Conservation (phyloP, 139 green algal genomes). For the Pleodorina starrii region DNA sequence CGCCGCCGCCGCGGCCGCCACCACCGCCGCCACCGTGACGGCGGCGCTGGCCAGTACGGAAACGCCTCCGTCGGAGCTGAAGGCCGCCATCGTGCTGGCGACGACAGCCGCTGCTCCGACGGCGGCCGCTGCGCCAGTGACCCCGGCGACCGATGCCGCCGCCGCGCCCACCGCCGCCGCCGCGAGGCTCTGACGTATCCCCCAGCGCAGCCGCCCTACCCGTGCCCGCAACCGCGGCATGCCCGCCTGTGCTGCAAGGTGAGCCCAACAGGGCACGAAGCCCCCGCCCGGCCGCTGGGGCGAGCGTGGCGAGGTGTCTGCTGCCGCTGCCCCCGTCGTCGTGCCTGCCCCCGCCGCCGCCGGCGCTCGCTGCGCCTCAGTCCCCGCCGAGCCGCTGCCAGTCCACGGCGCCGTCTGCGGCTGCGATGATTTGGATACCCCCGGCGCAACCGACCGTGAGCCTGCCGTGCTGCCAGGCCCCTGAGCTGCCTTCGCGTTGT, state of each 20-base stretch:
- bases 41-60: neutral
- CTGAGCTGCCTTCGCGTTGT: no score
- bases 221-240: neutral
- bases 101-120: neutral
- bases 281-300: no score
- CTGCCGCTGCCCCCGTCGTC: no score
- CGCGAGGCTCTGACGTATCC: constrained; percentile 20
- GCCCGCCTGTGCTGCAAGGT: neutral
- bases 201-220: neutral
- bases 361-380: no score
- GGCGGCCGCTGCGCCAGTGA: neutral
- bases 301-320: no score
- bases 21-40: neutral
- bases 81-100: neutral
- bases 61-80: neutral
- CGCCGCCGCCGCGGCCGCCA: neutral
- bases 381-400: no score
- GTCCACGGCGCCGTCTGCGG: no score
- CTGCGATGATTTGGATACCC: no score
- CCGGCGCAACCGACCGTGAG: no score
- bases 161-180: constrained; percentile 21
- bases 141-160: neutral
- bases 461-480: no score
- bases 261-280: neutral
- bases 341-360: no score